These are phyloP conservation scores for Hymenoscyphus albidus DNA, from an alignment of 2,329 filamentous ascomycete genomes.

Conservation along the genomic window DNA sequence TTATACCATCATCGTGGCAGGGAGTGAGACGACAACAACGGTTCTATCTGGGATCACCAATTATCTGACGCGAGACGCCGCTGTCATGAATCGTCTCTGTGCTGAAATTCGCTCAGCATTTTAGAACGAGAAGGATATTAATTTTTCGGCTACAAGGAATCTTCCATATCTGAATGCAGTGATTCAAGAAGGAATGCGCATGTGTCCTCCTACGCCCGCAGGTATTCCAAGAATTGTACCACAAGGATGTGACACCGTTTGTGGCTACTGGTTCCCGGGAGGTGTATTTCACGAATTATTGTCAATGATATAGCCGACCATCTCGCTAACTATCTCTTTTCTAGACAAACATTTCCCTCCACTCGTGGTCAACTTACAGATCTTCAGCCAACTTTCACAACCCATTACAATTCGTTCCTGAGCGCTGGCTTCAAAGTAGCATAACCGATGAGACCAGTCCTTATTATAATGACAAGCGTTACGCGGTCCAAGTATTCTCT, in stretches of 20 bases:
- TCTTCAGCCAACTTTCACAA: slow-evolving; percentile 22
- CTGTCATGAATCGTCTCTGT: neutral
- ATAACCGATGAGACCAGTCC: slow-evolving; percentile 1
- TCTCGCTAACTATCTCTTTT: neutral
- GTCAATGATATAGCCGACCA: too few species aligned
- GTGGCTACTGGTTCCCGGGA: neutral
- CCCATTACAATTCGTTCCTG: slow-evolving; percentile 24
- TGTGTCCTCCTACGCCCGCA: neutral
- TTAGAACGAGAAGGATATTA: neutral
- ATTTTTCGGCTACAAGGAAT: neutral
- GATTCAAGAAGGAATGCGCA: slow-evolving; percentile 36
- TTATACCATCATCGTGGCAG: neutral
- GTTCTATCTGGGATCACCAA: neutral
- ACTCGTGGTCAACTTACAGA: slow-evolving; percentile 6
- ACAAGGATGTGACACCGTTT: neutral
- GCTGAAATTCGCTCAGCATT: neutral
- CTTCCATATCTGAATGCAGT: slow-evolving; percentile 34
- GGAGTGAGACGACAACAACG: neutral
- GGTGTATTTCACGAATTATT: neutral
- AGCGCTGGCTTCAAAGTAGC: slow-evolving; percentile 35
- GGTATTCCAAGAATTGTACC: neutral
- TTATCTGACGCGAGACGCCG: neutral
- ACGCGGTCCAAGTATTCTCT: slow-evolving; percentile 16
- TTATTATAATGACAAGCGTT: slow-evolving; percentile 11
- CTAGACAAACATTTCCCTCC: neutral